Percentiles rank a stretch among this genome's conserved stretches.
These are phyloP conservation scores for Corynascus novoguineensis DNA, from an alignment of 495 filamentous ascomycete genomes.

Conservation along the genomic window DNA sequence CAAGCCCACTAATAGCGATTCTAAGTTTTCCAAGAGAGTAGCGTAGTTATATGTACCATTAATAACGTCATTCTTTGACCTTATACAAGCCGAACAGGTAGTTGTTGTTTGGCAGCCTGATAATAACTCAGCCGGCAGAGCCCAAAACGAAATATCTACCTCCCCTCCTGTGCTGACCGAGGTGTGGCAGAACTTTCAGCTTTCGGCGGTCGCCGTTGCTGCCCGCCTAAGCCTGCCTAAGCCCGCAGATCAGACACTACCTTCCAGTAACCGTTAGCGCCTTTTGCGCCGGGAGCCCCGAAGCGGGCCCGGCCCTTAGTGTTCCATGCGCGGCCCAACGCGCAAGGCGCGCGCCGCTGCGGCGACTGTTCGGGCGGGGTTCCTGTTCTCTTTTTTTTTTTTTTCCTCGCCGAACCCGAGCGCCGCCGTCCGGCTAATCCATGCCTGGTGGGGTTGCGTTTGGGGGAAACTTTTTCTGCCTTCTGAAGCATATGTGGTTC, in stretches of 20 bases:
- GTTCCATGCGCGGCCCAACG: background rate
- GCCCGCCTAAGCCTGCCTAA: too few species aligned
- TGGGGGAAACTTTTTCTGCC: constrained; percentile 13
- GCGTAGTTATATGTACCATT: too few species aligned
- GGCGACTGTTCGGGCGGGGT: constrained; percentile 10
- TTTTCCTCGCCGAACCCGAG: background rate
- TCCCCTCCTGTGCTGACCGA: too few species aligned
- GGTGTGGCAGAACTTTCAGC: background rate
- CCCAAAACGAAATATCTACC: too few species aligned
- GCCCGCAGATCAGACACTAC: background rate
- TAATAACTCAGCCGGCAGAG: too few species aligned
- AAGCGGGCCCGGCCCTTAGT: background rate
- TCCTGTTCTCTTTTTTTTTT: constrained; percentile 5
- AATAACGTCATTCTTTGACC: too few species aligned
- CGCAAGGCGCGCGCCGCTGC: background rate
- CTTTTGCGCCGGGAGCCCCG: background rate
- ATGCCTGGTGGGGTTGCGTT: constrained; percentile 11
- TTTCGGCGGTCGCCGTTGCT: constrained; percentile 9
- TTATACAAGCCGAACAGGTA: too few species aligned
- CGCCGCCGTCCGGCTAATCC: background rate
- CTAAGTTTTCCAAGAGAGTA: too few species aligned
- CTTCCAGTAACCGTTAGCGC: constrained; percentile 14
- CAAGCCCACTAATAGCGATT: too few species aligned
- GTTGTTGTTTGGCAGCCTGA: too few species aligned
- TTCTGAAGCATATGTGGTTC: background rate